phyloP scores from a whole-genome alignment of 2,329 filamentous ascomycete genomes.

The Tolypocladium capitatum region DNA sequence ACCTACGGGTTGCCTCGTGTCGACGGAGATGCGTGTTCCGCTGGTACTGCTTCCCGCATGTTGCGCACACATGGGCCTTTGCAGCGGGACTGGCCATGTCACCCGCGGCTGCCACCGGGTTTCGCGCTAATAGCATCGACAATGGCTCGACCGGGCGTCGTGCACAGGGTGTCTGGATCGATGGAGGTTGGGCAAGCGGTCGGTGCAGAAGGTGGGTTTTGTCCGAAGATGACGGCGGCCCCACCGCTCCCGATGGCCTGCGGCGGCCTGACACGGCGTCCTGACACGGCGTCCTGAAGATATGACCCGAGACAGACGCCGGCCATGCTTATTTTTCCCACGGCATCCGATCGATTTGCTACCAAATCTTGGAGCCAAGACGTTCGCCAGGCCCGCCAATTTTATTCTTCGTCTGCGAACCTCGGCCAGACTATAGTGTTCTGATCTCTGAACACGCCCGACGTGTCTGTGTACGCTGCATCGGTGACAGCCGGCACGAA shows the following conservation, averaged over 20 bases:
- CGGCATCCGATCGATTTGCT: no score
- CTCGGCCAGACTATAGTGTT: no score
- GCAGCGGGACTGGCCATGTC: background rate
- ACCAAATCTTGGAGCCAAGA: no score
- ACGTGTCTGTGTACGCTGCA: no score
- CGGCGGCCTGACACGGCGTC: background rate
- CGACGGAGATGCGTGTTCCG: slow-evolving; percentile 13
- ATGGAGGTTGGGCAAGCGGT: background rate
- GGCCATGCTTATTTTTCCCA: background rate
- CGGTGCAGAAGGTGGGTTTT: slow-evolving; percentile 5
- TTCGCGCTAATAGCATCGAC: background rate
- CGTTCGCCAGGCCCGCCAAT: no score
- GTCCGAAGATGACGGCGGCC: background rate
- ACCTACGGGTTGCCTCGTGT: slow-evolving; percentile 14
- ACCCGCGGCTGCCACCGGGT: background rate
- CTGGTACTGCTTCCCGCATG: slow-evolving; percentile 13
- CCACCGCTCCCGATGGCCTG: background rate
- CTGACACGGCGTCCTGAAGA: no score
- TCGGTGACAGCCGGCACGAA: no score
- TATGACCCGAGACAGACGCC: background rate
- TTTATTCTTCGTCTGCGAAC: no score
- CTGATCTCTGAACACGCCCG: no score
- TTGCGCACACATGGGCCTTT: slow-evolving; percentile 1
- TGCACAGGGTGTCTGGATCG: background rate
- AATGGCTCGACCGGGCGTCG: background rate